Conservation (phyloP, 169 alveolate species). For the Plasmodium vivax region DNA sequence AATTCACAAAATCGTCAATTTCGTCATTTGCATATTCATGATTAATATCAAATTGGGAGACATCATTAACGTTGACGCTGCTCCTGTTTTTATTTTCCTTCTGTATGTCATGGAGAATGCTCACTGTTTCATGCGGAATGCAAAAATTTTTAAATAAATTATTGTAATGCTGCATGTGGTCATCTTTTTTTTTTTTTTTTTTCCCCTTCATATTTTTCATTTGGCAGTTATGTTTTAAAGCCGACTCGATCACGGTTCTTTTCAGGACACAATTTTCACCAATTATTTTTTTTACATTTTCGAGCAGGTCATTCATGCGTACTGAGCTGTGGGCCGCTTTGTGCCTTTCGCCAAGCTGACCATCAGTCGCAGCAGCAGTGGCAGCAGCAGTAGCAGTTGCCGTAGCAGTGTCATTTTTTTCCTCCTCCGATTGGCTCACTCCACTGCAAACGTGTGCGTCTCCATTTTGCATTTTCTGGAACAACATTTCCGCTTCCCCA, state of each 20-base stretch:
- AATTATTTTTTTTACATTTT: not conserved
- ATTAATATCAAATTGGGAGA: not conserved
- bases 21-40: conserved; percentile 31
- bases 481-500: not conserved
- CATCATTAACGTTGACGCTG: not conserved
- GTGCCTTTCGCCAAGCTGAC: not conserved
- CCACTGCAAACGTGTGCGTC: not conserved
- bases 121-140: conserved; percentile 50
- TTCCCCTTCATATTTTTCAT: conserved; percentile 12
- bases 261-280: conserved; percentile 18
- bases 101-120: conserved; percentile 6
- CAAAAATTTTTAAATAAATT: conserved; percentile 57
- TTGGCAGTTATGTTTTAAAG: not conserved
- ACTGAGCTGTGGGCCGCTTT: not conserved
- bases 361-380: not conserved
- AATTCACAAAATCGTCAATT: not conserved
- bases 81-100: not conserved
- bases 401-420: not conserved
- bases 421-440: not conserved
- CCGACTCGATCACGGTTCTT: conserved; percentile 27
- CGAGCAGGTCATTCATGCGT: not conserved
- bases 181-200: conserved; percentile 26
- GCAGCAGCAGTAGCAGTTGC: too few species aligned
- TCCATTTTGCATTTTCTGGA: not conserved
- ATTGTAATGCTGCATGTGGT: conserved; percentile 10